A percentile compares a stretch with the other conserved stretches of the same genome.
phyloP scores from a whole-genome alignment of 177 flowering plant genomes.

The Vitis hybrid region DNA sequence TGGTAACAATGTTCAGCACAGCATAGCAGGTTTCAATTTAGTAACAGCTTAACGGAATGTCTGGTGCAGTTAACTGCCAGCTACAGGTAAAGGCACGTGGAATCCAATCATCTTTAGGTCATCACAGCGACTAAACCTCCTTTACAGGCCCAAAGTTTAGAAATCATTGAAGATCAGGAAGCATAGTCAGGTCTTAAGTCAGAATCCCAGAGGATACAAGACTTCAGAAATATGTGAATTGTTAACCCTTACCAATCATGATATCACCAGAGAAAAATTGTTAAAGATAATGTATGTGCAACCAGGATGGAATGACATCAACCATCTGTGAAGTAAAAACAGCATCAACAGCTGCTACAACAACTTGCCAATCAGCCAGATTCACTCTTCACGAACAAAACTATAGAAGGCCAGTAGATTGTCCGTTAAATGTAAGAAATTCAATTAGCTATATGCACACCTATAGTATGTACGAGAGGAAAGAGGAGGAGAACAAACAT shows the following conservation, averaged over 20 bases:
- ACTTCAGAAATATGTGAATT: slow-evolving; percentile 15
- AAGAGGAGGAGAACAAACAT: neutral
- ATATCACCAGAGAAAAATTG: slow-evolving; percentile 16
- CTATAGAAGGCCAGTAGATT: slow-evolving; percentile 36
- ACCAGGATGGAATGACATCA: slow-evolving; percentile 27
- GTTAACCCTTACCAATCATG: slow-evolving; percentile 33
- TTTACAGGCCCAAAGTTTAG: slow-evolving; percentile 7
- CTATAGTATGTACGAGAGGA: neutral
- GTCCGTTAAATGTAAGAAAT: slow-evolving; percentile 26
- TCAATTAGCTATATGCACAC: neutral
- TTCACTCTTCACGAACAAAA: slow-evolving; percentile 38
- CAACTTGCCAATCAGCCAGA: slow-evolving; percentile 41
- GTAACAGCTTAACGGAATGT: slow-evolving; percentile 7
- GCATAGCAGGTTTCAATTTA: slow-evolving; percentile 14
- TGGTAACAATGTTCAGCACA: slow-evolving; percentile 13
- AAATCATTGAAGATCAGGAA: slow-evolving; percentile 3
- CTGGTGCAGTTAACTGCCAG: slow-evolving; percentile 4
- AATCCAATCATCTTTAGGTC: too few species aligned
- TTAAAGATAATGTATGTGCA: slow-evolving; percentile 14
- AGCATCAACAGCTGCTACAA: slow-evolving; percentile 33
- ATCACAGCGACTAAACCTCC: slow-evolving; percentile 8
- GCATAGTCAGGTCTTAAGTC: slow-evolving; percentile 11
- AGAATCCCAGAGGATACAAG: slow-evolving; percentile 23
- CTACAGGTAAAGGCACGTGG: too few species aligned
- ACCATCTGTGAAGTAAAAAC: slow-evolving; percentile 21